Evolutionary conservation across 2,329 filamentous ascomycete genomes (phyloP).

Genomic region (Exophiala dermatitidis): DNA sequence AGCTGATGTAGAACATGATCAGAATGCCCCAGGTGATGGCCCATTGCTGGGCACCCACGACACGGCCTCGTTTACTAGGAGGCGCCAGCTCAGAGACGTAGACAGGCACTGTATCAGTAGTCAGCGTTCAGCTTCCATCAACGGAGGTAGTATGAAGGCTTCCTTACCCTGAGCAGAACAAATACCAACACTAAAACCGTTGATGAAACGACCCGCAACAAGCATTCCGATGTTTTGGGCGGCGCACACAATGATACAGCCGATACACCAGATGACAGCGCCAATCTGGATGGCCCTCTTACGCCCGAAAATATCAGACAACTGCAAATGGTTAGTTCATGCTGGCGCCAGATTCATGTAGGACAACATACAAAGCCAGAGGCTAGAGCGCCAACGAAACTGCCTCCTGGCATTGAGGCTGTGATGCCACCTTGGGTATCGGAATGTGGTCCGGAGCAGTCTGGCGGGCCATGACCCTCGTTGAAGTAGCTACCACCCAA

Average conservation of each 20-base stretch:
- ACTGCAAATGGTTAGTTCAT: slow-evolving; percentile 32
- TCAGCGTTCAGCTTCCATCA: slow-evolving; percentile 55
- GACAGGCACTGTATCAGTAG: slow-evolving; percentile 48
- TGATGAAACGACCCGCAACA: slow-evolving; percentile 62
- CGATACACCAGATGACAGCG: slow-evolving; percentile 42
- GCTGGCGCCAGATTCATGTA: slow-evolving; percentile 35
- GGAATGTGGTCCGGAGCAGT: slow-evolving; percentile 38
- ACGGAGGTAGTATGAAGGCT: slow-evolving; percentile 46
- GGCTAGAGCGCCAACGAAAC: slow-evolving; percentile 54
- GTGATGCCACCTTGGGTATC: slow-evolving; percentile 48
- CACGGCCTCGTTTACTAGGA: slow-evolving; percentile 49
- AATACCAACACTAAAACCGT: slow-evolving; percentile 67
- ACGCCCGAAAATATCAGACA: slow-evolving; percentile 52
- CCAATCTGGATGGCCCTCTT: slow-evolving; percentile 49
- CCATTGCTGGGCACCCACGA: slow-evolving; percentile 67
- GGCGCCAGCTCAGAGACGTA: slow-evolving; percentile 63
- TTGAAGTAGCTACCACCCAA: slow-evolving; percentile 46
- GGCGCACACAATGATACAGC: slow-evolving; percentile 19
- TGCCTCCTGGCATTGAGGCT: slow-evolving; percentile 66
- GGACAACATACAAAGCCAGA: slow-evolving; percentile 55
- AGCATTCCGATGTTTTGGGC: slow-evolving; percentile 63
- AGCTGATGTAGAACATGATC: slow-evolving; percentile 50
- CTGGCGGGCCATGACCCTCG: slow-evolving; percentile 42
- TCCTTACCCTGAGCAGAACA: slow-evolving; percentile 55
- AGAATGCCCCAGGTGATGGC: slow-evolving; percentile 65